These are phyloP conservation scores for Drosera capensis DNA, from an alignment of 148 eudicot species.

Conservation along the genomic window DNA sequence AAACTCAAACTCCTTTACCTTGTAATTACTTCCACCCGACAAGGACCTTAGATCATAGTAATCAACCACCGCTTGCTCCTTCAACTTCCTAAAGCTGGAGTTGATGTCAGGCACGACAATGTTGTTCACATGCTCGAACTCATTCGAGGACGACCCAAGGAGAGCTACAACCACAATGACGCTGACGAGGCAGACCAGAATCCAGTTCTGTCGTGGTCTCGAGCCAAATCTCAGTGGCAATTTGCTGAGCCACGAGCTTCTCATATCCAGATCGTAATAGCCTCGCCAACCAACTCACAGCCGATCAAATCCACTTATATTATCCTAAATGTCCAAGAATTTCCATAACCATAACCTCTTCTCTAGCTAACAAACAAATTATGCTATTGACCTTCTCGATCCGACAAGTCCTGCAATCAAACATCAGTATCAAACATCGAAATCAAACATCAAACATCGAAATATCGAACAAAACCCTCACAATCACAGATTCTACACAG, in stretches of 20 bases:
- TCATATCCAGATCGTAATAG: conserved; percentile 55
- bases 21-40: conserved; percentile 5
- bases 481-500: no score
- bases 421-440: no score
- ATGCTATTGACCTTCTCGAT: no score
- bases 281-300: conserved; percentile 1
- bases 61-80: conserved; percentile 7
- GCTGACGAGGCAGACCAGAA: conserved; percentile 45
- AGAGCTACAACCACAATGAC: conserved; percentile 35
- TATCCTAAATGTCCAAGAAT: conserved; percentile 33
- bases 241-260: conserved; percentile 60
- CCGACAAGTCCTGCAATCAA: no score
- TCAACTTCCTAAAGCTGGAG: conserved; percentile 6
- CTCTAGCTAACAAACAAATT: no score
- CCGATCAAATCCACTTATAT: background rate
- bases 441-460: no score
- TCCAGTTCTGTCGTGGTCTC: conserved; percentile 53
- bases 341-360: conserved; percentile 20
- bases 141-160: conserved; percentile 41
- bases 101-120: conserved; percentile 1
- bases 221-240: conserved; percentile 33
- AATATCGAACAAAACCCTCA: no score
- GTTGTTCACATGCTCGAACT: conserved; percentile 14
- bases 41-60: conserved; percentile 6
- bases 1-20: conserved; percentile 50